Evolutionary conservation across 305 asterid species (phyloP).

Genomic region (Stenogyne calaminthoides): DNA sequence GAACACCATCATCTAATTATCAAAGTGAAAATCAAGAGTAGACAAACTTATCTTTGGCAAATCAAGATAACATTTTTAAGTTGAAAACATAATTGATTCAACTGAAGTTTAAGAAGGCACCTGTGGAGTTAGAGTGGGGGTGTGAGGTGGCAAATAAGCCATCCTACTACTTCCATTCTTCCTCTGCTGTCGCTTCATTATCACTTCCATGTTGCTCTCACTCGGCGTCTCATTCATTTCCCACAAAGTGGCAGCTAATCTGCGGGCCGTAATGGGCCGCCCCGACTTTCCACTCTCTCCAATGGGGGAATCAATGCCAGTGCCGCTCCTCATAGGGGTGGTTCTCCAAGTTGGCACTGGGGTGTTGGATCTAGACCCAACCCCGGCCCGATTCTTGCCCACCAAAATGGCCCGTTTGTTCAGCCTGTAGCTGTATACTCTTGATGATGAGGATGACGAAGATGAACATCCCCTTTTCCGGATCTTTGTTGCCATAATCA

Average conservation of each 20-base stretch:
- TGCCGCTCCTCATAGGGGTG: conserved; percentile 52
- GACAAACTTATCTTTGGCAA: not conserved
- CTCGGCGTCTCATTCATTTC: conserved; percentile 85
- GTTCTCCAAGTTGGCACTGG: conserved; percentile 91
- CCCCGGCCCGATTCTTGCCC: conserved; percentile 66
- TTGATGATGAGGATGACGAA: conserved; percentile 84
- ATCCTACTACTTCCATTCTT: conserved; percentile 34
- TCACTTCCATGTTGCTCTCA: conserved; percentile 42
- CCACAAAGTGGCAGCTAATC: conserved; percentile 91
- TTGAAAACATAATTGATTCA: not conserved
- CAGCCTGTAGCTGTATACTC: conserved; percentile 55
- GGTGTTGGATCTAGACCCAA: conserved; percentile 76
- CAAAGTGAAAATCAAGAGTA: not conserved
- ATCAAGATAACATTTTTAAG: too few species aligned
- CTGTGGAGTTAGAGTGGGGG: conserved; percentile 68
- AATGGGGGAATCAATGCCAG: conserved; percentile 62
- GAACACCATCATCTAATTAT: not conserved
- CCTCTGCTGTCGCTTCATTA: conserved; percentile 43
- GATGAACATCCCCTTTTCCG: conserved; percentile 92
- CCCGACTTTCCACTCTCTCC: conserved; percentile 48
- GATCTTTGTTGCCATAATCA: conserved; percentile 68
- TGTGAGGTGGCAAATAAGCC: conserved; percentile 69
- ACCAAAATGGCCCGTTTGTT: conserved; percentile 75
- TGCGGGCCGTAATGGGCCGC: conserved; percentile 85
- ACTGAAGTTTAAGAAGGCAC: conserved; percentile 28